Percentiles rank a stretch among this genome's conserved stretches.
These are phyloP conservation scores for Teunomyces funiuensis DNA, from an alignment of 805 yeast genomes.

Conservation along the genomic window DNA sequence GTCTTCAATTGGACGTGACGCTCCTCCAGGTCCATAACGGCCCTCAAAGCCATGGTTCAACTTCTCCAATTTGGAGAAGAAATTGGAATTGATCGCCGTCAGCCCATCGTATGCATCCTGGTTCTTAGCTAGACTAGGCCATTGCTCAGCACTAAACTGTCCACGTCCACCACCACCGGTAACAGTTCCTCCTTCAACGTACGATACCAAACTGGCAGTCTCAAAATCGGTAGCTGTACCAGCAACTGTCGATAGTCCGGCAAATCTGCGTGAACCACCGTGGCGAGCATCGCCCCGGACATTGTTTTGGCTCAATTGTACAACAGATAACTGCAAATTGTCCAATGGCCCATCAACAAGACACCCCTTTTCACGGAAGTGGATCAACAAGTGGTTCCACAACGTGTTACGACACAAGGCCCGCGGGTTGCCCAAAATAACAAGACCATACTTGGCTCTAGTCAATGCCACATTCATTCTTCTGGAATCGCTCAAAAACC, in stretches of 20 bases:
- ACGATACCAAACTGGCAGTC: constrained; percentile 27
- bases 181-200: constrained; percentile 11
- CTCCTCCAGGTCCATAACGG: constrained; percentile 10
- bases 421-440: constrained; percentile 79
- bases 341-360: constrained; percentile 88
- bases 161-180: neutral
- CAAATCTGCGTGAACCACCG: constrained; percentile 9
- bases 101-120: constrained; percentile 6
- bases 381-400: constrained; percentile 77
- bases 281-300: constrained; percentile 5
- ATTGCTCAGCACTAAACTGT: constrained; percentile 12
- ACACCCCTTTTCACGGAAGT: constrained; percentile 81
- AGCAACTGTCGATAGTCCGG: constrained; percentile 12
- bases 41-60: constrained; percentile 14
- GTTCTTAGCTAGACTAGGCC: constrained; percentile 29
- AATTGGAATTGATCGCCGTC: constrained; percentile 27
- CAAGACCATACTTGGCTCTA: constrained; percentile 43
- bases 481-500: constrained; percentile 45
- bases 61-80: constrained; percentile 29
- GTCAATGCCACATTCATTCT: constrained; percentile 46
- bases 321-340: constrained; percentile 69
- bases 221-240: constrained; percentile 22
- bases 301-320: constrained; percentile 38
- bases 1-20: constrained; percentile 23
- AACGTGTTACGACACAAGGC: constrained; percentile 66